Evolutionary conservation across 2,329 filamentous ascomycete species (phyloP), one percentile per base, ranked within the genome.

Genomic region (Pezicula carpinea): DNA sequence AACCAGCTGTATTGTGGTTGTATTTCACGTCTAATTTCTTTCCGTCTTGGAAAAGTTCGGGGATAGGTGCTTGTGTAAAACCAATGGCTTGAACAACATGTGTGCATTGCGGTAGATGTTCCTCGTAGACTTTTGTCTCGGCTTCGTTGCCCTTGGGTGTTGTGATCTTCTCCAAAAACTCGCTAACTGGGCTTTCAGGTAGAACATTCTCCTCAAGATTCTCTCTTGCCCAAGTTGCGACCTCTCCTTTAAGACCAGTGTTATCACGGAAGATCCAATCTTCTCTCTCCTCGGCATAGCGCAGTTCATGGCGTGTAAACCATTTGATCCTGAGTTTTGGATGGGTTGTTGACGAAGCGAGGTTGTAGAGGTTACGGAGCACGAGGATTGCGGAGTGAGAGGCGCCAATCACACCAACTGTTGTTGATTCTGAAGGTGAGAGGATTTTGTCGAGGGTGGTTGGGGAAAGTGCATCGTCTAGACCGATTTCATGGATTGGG

Each of bases 221-320:
- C 19, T 74, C 64, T 35, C 71, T 72, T 1, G 81, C 81, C 69
- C 80, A 85, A 5, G 71, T 67, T 0, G 80, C 80, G 0, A 78
- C 79, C 32, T 72, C 67, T 17, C 81, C 80, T 61, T 85, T 84
- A 22, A 85, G 68, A 3, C 81, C 81, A 0, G 80, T 84, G 62
- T 83, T 85, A 58, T 85, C 81, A 45, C 77, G 73, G 21, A 81
- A 63, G 49, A 83, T 82, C 79, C 80, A 83, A 48, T 76, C 78
- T 51, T 81, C 79, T 64, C 71, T 77, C 59, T 75, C 77, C 56
- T 79, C 74, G 14, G 81, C 81, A 52, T 84, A 85, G 19, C 77
- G 75, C 8, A 84, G 69, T 1, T 71, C 64, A 54, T 80, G 75
- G n/a, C 81, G 71, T 23, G 68, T 80, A 63, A 84, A 82, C 80